A percentile compares a stretch with the other conserved stretches of the same genome.
Conservation (phyloP, 371 early-diverging fungal genomes). For the Mortierella sp. region DNA sequence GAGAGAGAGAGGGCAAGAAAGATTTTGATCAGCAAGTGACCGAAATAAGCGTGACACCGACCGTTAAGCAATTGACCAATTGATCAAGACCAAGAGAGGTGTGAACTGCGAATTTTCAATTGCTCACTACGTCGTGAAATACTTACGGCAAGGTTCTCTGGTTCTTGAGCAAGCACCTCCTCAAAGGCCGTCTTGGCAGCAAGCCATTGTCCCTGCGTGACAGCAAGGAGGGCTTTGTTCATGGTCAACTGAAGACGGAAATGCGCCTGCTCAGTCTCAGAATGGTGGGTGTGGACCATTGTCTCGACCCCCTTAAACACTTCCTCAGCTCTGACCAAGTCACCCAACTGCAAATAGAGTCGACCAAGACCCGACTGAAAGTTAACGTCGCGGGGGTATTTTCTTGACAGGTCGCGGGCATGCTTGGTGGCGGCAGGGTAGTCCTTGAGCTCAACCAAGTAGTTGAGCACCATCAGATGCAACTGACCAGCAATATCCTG, state of each 20-base stretch:
- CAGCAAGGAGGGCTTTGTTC: conserved; percentile 64
- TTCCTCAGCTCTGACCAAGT: conserved; percentile 60
- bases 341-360: conserved; percentile 72
- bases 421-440: conserved; percentile 62
- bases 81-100: not conserved
- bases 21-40: not conserved
- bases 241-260: conserved; percentile 60
- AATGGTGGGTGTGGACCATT: conserved; percentile 16
- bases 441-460: conserved; percentile 64
- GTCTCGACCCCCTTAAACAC: conserved; percentile 60
- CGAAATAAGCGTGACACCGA: not conserved
- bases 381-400: conserved; percentile 59
- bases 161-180: conserved; percentile 61
- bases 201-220: conserved; percentile 70
- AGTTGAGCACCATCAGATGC: conserved; percentile 67
- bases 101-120: too few species aligned
- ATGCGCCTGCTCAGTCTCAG: conserved; percentile 30
- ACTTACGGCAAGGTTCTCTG: conserved; percentile 65
- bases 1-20: not conserved
- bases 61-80: not conserved
- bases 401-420: conserved; percentile 44
- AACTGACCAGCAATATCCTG: conserved; percentile 63
- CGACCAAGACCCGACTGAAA: conserved; percentile 67
- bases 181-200: conserved; percentile 63
- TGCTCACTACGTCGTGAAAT: too few species aligned